Evolutionary conservation across 2,329 filamentous ascomycete genomes (phyloP).

Genomic region (Trichoderma sp.): DNA sequence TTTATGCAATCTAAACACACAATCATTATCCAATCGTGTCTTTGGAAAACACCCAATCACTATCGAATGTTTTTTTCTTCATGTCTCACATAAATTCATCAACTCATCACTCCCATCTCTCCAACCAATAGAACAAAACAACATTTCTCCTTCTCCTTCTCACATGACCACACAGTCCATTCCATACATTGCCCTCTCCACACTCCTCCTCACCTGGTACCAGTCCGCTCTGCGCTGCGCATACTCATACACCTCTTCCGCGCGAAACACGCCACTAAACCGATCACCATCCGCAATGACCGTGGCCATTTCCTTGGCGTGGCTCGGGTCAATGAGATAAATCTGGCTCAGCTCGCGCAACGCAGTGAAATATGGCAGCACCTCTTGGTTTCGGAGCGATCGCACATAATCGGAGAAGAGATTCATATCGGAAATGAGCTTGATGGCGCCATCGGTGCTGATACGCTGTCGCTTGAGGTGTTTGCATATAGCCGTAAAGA

Average conservation of each 20-base stretch:
- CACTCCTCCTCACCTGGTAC: slow-evolving; percentile 85
- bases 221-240: slow-evolving; percentile 92
- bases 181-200: slow-evolving; percentile 97
- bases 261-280: slow-evolving; percentile 89
- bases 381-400: slow-evolving; percentile 78
- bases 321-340: slow-evolving; percentile 80
- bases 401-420: slow-evolving; percentile 86
- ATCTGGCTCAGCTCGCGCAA: slow-evolving; percentile 93
- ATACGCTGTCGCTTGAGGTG: slow-evolving; percentile 96
- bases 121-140: neutral
- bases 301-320: slow-evolving; percentile 92
- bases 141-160: neutral
- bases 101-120: slow-evolving; percentile 2
- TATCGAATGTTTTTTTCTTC: neutral
- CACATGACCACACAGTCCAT: slow-evolving; percentile 88
- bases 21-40: slow-evolving; percentile 7
- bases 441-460: slow-evolving; percentile 85
- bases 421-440: slow-evolving; percentile 95
- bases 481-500: slow-evolving; percentile 93
- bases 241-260: slow-evolving; percentile 97
- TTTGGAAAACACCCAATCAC: neutral
- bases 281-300: slow-evolving; percentile 91
- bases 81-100: slow-evolving; percentile 20
- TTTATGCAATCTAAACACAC: neutral
- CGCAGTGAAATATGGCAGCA: slow-evolving; percentile 88